phyloP scores from a whole-genome alignment of 495 filamentous ascomycete genomes.

The Patellaria atrata region DNA sequence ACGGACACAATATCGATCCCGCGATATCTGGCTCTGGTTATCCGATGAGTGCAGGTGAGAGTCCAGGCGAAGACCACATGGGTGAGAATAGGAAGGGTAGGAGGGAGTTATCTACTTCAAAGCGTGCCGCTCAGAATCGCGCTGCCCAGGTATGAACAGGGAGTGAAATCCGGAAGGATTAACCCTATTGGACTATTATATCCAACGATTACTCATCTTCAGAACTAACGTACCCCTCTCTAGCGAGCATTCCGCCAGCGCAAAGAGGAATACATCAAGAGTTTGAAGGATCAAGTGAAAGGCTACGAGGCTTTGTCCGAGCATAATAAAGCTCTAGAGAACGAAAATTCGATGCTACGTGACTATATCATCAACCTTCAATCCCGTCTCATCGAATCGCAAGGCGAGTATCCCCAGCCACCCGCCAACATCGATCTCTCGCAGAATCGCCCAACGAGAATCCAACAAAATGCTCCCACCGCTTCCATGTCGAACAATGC shows the following conservation, averaged over 20 bases:
- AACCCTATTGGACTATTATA: neutral
- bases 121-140: slow-evolving; percentile 91
- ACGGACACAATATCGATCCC: slow-evolving; percentile 27
- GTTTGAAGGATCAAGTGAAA: slow-evolving; percentile 80
- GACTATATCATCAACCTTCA: slow-evolving; percentile 89
- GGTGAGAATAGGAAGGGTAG: slow-evolving; percentile 40
- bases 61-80: slow-evolving; percentile 20
- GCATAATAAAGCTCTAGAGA: slow-evolving; percentile 56
- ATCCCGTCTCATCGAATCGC: slow-evolving; percentile 67
- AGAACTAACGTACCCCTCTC: slow-evolving; percentile 9
- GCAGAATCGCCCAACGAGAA: slow-evolving; percentile 21
- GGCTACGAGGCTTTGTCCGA: slow-evolving; percentile 55
- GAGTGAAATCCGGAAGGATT: slow-evolving; percentile 9
- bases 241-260: slow-evolving; percentile 94
- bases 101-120: slow-evolving; percentile 83
- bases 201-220: slow-evolving; percentile 1
- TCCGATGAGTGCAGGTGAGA: slow-evolving; percentile 23
- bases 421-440: slow-evolving; percentile 49
- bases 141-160: slow-evolving; percentile 93
- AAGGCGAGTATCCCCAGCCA: slow-evolving; percentile 70
- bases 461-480: slow-evolving; percentile 7
- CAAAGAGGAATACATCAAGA: slow-evolving; percentile 96
- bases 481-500: slow-evolving; percentile 14
- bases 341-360: slow-evolving; percentile 77
- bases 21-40: slow-evolving; percentile 20